These are phyloP conservation scores for Dujonia santamariae DNA, from an alignment of 1,139 yeast genomes.

Conservation along the genomic window DNA sequence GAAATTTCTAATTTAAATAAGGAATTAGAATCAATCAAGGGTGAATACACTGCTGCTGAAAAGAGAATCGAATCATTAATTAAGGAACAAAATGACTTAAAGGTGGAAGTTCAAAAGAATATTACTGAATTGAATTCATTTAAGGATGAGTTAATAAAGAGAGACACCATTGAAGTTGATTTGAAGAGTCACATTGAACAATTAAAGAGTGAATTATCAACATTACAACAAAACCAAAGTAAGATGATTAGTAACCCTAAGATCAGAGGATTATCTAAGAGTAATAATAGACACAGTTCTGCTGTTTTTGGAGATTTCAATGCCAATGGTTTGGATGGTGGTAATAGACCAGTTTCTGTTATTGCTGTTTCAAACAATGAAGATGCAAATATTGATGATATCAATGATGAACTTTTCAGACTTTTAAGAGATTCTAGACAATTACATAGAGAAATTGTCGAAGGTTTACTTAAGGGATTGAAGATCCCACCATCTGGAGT, in stretches of 20 bases:
- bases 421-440: constrained; percentile 77
- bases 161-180: constrained; percentile 66
- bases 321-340: constrained; percentile 21
- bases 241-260: constrained; percentile 23
- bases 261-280: constrained; percentile 24
- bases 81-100: constrained; percentile 61
- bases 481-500: constrained; percentile 85
- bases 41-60: constrained; percentile 61
- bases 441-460: constrained; percentile 81
- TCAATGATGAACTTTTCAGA: constrained; percentile 69
- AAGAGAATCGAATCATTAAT: constrained; percentile 61
- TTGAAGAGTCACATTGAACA: constrained; percentile 67
- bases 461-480: constrained; percentile 83
- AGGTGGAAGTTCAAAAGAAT: constrained; percentile 59
- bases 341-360: constrained; percentile 54
- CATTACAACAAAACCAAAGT: constrained; percentile 38
- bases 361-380: constrained; percentile 57
- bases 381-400: constrained; percentile 59
- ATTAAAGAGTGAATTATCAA: constrained; percentile 62
- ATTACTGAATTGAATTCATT: constrained; percentile 63
- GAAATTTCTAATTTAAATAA: constrained; percentile 53
- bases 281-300: constrained; percentile 42
- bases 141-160: constrained; percentile 58
- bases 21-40: constrained; percentile 55
- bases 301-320: constrained; percentile 31